Conservation (phyloP, 306 rosid genomes). For the Gastrolobium bilobum region DNA sequence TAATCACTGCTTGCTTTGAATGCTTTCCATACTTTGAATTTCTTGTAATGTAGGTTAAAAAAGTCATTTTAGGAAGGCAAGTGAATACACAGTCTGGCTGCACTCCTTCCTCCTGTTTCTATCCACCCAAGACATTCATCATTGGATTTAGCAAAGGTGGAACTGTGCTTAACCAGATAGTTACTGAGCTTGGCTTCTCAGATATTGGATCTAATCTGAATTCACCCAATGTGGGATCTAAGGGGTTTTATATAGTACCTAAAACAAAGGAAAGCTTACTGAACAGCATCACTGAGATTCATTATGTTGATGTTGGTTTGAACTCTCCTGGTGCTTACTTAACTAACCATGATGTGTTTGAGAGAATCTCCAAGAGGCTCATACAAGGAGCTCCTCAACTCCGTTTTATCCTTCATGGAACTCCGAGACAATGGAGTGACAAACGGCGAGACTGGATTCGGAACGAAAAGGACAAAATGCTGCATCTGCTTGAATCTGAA, state of each 20-base stretch:
- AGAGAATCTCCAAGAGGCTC: slow-evolving; percentile 62
- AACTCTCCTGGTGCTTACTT: slow-evolving; percentile 81
- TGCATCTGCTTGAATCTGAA: slow-evolving; percentile 65
- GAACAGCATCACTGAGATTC: slow-evolving; percentile 74
- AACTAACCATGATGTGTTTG: slow-evolving; percentile 59
- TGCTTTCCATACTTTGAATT: slow-evolving; percentile 20
- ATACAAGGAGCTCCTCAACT: slow-evolving; percentile 53
- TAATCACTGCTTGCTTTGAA: background rate
- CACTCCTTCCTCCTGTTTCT: slow-evolving; percentile 33
- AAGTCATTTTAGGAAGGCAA: slow-evolving; percentile 43
- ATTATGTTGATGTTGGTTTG: slow-evolving; percentile 90
- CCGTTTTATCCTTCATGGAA: slow-evolving; percentile 83
- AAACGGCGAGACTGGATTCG: slow-evolving; percentile 69
- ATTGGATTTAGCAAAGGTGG: slow-evolving; percentile 99
- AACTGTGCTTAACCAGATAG: slow-evolving; percentile 79
- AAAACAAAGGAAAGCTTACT: slow-evolving; percentile 63
- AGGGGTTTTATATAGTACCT: slow-evolving; percentile 55
- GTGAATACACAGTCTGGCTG: slow-evolving; percentile 35
- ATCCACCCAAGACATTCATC: slow-evolving; percentile 63
- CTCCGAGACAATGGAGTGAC: slow-evolving; percentile 92
- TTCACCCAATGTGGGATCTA: slow-evolving; percentile 40
- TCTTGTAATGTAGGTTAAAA: slow-evolving; percentile 62
- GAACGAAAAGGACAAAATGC: slow-evolving; percentile 69
- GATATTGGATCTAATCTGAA: slow-evolving; percentile 42
- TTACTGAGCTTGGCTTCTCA: slow-evolving; percentile 74